Percentiles rank a stretch among this genome's conserved stretches.
These are phyloP conservation scores for Lodderomyces oxycetoniae DNA, from an alignment of 1,139 yeast species.

Conservation along the genomic window DNA sequence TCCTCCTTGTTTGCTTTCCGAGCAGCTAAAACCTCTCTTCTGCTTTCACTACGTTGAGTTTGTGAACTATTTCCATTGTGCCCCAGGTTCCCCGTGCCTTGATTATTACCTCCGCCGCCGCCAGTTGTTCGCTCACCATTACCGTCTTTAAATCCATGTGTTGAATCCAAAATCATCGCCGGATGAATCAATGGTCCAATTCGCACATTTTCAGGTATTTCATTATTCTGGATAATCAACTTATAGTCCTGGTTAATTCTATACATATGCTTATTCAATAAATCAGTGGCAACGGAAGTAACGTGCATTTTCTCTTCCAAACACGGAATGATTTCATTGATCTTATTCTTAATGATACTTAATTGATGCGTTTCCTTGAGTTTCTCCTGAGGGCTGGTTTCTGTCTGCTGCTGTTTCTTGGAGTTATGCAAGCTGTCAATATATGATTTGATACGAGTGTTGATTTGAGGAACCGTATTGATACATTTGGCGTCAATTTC, in stretches of 20 bases:
- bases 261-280: slow-evolving; percentile 61
- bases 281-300: slow-evolving; percentile 84
- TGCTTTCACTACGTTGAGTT: slow-evolving; percentile 69
- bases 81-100: slow-evolving; percentile 5
- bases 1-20: slow-evolving; percentile 53
- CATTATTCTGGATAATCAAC: slow-evolving; percentile 64
- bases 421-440: slow-evolving; percentile 38
- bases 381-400: slow-evolving; percentile 2
- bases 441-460: slow-evolving; percentile 53
- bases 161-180: slow-evolving; percentile 60
- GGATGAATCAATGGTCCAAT: slow-evolving; percentile 83
- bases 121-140: slow-evolving; percentile 7
- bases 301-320: slow-evolving; percentile 97
- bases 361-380: slow-evolving; percentile 18
- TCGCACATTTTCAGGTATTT: slow-evolving; percentile 63
- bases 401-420: background rate
- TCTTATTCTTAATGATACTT: slow-evolving; percentile 37
- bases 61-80: slow-evolving; percentile 47
- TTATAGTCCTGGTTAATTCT: slow-evolving; percentile 77
- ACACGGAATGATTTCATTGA: slow-evolving; percentile 82
- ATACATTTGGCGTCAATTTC: slow-evolving; percentile 96
- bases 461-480: slow-evolving; percentile 64
- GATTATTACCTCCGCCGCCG: slow-evolving; percentile 7
- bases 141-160: slow-evolving; percentile 18
- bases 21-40: slow-evolving; percentile 92